Conservation (phyloP, 2,329 filamentous ascomycete genomes). For the Orbilia quercus region DNA sequence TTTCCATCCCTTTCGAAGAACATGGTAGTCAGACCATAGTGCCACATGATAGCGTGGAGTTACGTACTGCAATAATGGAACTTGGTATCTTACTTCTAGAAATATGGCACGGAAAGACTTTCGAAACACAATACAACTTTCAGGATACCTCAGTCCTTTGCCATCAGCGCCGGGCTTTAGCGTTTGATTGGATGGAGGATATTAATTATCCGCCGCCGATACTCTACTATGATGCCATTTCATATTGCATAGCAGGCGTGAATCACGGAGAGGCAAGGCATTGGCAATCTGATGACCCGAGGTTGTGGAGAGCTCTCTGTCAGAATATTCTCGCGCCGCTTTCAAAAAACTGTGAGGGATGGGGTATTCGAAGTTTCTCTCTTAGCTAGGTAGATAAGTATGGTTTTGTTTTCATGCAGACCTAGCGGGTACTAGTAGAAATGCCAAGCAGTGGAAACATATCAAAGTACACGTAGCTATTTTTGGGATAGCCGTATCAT, state of each 20-base stretch:
- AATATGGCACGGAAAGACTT: constrained; percentile 58
- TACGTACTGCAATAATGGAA: constrained; percentile 57
- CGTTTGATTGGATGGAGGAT: constrained; percentile 38
- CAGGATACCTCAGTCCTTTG: not conserved
- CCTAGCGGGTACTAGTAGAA: no score
- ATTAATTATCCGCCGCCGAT: constrained; percentile 27
- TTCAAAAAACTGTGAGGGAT: constrained; percentile 32
- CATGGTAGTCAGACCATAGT: not conserved
- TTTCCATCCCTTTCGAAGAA: constrained; percentile 34
- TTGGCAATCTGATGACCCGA: constrained; percentile 33
- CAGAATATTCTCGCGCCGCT: constrained; percentile 57
- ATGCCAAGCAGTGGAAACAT: no score
- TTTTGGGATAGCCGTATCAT: no score
- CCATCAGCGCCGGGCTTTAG: constrained; percentile 21
- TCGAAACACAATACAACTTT: constrained; percentile 49
- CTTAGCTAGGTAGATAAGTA: constrained; percentile 2
- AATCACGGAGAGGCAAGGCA: constrained; percentile 27
- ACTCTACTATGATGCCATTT: constrained; percentile 30
- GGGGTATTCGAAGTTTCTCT: constrained; percentile 13
- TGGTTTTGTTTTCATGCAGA: no score
- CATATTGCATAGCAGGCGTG: constrained; percentile 42
- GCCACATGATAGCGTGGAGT: constrained; percentile 22
- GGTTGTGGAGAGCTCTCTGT: constrained; percentile 56
- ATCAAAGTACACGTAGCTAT: no score
- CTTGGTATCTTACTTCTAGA: constrained; percentile 60